Evolutionary conservation across 2,329 filamentous ascomycete species (phyloP).

Genomic region (Phyllosticta capitalensis): DNA sequence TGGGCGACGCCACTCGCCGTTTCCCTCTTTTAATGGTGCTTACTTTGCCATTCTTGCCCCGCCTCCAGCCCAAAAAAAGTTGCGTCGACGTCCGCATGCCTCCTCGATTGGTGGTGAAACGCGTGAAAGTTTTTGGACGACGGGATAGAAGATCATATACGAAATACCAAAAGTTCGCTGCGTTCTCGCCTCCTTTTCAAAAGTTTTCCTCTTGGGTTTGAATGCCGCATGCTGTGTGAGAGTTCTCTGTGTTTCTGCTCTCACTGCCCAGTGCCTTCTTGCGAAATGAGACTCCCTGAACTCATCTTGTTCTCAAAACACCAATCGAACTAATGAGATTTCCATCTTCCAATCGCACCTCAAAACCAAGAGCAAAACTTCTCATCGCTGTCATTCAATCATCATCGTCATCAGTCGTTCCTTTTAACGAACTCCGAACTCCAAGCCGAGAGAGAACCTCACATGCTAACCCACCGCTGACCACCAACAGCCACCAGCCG

Average conservation of each 20-base stretch:
- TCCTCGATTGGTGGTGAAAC: not conserved
- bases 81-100: not conserved
- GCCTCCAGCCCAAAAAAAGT: not conserved
- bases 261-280: too few relatives aligned
- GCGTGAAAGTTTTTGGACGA: not conserved
- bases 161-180: not conserved
- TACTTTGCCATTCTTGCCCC: not conserved
- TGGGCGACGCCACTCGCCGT: not conserved
- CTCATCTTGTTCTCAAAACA: too few relatives aligned
- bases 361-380: not conserved
- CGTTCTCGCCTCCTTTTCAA: not conserved
- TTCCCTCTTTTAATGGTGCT: not conserved
- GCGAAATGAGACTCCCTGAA: too few relatives aligned
- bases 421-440: not conserved
- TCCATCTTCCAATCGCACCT: too few relatives aligned
- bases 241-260: too few relatives aligned
- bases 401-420: not conserved
- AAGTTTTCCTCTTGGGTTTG: not conserved
- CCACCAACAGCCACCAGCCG: slow-evolving; percentile 64
- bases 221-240: too few relatives aligned
- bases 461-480: slow-evolving; percentile 59
- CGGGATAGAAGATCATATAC: not conserved
- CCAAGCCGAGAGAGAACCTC: too few relatives aligned
- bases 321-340: too few relatives aligned
- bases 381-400: not conserved